Percentiles rank a stretch among this genome's conserved stretches.
These are phyloP conservation scores for Backusella westeae DNA, from an alignment of 192 early-diverging fungal species.

Conservation along the genomic window DNA sequence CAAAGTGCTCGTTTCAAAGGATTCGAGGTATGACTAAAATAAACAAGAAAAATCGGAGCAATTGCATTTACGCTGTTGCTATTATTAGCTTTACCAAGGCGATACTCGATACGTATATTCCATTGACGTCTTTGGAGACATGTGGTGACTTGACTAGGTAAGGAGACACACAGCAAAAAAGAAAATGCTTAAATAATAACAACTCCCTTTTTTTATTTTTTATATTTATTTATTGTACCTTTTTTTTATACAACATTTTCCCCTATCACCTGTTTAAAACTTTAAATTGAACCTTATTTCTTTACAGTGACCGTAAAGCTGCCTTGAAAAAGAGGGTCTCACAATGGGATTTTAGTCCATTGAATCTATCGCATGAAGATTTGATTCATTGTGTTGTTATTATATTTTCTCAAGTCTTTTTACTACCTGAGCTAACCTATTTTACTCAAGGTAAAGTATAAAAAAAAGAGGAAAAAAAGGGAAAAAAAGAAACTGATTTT, in stretches of 20 bases:
- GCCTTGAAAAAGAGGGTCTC: slow-evolving; percentile 52
- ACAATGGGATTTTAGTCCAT: slow-evolving; percentile 71
- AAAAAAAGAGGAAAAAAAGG: neutral
- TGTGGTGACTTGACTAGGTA: slow-evolving; percentile 7
- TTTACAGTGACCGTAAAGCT: slow-evolving; percentile 31
- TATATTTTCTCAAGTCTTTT: slow-evolving; percentile 67
- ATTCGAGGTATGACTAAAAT: neutral
- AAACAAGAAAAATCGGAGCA: neutral
- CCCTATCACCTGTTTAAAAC: slow-evolving; percentile 7
- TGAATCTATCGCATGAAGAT: slow-evolving; percentile 61
- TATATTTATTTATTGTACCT: neutral
- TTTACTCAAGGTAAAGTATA: slow-evolving; percentile 50
- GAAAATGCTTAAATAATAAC: neutral
- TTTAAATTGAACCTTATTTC: slow-evolving; percentile 9
- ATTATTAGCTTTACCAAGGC: slow-evolving; percentile 12
- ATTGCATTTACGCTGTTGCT: neutral
- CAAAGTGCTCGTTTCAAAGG: neutral
- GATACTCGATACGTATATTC: slow-evolving; percentile 15
- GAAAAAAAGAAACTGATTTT: neutral
- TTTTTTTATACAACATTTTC: neutral
- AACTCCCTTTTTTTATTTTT: neutral
- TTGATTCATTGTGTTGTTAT: slow-evolving; percentile 67
- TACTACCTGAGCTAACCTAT: slow-evolving; percentile 50
- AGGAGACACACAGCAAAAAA: neutral
- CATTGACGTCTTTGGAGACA: slow-evolving; percentile 1